These are phyloP conservation scores for Mortierella sp. DNA, from an alignment of 371 early-diverging fungal genomes.

Conservation along the genomic window DNA sequence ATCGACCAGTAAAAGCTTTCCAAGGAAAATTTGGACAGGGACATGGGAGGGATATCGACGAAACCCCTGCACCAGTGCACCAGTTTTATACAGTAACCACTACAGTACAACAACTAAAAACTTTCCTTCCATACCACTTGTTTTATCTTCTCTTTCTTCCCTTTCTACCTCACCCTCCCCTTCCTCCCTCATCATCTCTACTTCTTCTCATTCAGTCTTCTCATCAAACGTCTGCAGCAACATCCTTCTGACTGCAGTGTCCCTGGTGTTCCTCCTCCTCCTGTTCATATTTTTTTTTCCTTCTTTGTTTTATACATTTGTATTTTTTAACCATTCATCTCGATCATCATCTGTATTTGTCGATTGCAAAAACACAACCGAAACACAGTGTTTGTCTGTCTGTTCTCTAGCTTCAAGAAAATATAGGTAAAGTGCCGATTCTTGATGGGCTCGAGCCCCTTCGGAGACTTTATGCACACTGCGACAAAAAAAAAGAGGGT, in stretches of 20 bases:
- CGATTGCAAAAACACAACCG: too few species aligned
- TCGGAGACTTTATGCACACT: background rate
- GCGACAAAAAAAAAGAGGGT: slow-evolving; percentile 8
- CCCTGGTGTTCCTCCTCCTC: slow-evolving; percentile 2
- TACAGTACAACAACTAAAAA: too few species aligned
- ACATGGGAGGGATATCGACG: too few species aligned
- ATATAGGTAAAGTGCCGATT: slow-evolving; percentile 5
- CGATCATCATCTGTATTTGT: slow-evolving; percentile 6
- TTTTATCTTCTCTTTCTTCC: background rate
- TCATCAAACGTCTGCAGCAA: slow-evolving; percentile 3
- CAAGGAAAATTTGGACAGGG: too few species aligned
- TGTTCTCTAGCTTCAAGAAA: slow-evolving; percentile 9
- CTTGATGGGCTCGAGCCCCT: background rate
- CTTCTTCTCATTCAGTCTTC: background rate
- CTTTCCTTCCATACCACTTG: background rate
- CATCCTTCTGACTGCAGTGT: slow-evolving; percentile 4
- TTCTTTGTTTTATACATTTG: slow-evolving; percentile 2
- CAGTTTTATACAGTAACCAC: too few species aligned
- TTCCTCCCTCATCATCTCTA: background rate
- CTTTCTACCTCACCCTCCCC: slow-evolving; percentile 1
- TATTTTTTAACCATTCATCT: background rate
- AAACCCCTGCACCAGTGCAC: too few species aligned
- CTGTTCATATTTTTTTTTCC: slow-evolving; percentile 5
- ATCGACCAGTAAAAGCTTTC: too few species aligned
- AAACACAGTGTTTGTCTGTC: background rate